Conservation (phyloP, 176 grass and related monocot species). For the Phragmites australis region DNA sequence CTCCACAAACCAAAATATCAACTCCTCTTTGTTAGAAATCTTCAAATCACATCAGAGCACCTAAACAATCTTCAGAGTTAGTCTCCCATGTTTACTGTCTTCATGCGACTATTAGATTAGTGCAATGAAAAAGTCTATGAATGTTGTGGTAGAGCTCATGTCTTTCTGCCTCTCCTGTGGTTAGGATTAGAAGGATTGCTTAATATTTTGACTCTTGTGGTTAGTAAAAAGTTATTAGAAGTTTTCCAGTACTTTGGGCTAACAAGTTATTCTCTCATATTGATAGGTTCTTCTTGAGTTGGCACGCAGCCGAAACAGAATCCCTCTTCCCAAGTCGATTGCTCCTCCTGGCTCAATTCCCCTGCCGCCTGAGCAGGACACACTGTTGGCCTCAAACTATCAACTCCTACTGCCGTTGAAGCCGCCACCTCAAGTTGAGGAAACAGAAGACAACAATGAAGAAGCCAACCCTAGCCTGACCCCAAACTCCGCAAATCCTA, state of each 20-base stretch:
- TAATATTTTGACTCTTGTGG: background rate
- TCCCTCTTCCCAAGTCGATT: conserved; percentile 80
- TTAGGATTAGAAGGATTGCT: background rate
- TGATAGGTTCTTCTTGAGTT: conserved; percentile 77
- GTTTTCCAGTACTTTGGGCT: conserved; percentile 10
- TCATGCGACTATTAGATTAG: background rate
- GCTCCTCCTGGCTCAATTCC: conserved; percentile 84
- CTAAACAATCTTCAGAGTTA: background rate
- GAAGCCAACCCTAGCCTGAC: conserved; percentile 31
- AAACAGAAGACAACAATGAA: conserved; percentile 63
- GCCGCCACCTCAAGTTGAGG: conserved; percentile 51
- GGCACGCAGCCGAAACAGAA: conserved; percentile 74
- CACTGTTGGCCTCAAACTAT: conserved; percentile 78
- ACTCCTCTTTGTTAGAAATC: conserved; percentile 1
- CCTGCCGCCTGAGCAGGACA: conserved; percentile 85
- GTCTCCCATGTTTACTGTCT: background rate
- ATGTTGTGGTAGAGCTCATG: background rate
- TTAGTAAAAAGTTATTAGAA: background rate
- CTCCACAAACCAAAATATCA: background rate
- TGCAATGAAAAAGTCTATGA: background rate
- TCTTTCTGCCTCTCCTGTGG: conserved; percentile 1
- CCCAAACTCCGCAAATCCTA: conserved; percentile 32
- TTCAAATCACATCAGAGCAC: background rate
- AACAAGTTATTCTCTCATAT: conserved; percentile 17
- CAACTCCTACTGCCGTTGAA: conserved; percentile 67